Conservation (phyloP, 441 rosid species). For the Macaranga tanarius region DNA sequence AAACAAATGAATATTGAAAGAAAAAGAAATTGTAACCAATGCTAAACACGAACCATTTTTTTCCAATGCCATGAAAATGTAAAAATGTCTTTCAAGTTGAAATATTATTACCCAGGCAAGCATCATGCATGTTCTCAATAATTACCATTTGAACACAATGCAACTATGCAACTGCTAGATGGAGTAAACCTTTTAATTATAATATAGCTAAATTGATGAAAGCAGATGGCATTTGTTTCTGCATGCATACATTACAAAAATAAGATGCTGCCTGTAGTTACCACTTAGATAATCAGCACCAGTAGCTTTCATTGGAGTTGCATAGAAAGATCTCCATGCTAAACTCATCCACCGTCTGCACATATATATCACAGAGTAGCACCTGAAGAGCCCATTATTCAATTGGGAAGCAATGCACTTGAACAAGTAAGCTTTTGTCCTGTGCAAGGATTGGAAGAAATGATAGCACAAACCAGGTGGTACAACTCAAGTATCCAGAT, state of each 20-base stretch:
- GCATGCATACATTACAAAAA: neutral
- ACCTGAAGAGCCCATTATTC: constrained; percentile 6
- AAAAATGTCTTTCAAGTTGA: neutral
- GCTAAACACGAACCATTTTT: neutral
- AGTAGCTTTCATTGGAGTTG: constrained; percentile 1
- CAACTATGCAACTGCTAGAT: neutral
- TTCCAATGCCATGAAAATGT: neutral
- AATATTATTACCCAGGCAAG: neutral
- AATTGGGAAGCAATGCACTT: neutral
- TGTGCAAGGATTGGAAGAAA: neutral
- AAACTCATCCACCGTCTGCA: neutral
- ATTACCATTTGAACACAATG: neutral
- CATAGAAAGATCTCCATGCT: neutral
- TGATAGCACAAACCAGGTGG: no score
- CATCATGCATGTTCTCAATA: neutral
- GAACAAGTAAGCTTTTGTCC: neutral
- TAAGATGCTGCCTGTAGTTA: neutral
- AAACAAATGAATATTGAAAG: neutral
- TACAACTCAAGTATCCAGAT: neutral
- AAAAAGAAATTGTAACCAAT: neutral
- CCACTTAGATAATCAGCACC: neutral
- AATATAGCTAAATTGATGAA: constrained; percentile 1
- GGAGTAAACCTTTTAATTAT: neutral
- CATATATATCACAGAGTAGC: neutral
- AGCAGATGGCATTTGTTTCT: neutral